Evolutionary conservation across 148 eudicot genomes (phyloP).

Genomic region (Rhododendron ovatum): DNA sequence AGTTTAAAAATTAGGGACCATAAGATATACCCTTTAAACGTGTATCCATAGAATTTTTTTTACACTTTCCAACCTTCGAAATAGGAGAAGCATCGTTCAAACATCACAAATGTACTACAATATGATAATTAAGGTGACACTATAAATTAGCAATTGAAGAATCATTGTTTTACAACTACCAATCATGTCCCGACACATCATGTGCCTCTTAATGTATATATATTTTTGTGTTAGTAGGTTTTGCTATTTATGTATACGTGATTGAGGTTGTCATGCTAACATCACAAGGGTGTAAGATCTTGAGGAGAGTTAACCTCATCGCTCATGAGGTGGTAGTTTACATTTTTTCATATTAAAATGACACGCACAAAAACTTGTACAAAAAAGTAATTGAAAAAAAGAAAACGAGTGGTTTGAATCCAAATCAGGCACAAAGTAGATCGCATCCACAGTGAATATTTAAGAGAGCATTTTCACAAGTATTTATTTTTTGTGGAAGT

Average conservation of each 20-base stretch:
- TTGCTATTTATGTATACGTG: not conserved
- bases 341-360: not conserved
- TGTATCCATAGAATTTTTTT: not conserved
- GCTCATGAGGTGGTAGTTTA: not conserved
- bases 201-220: not conserved
- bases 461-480: not conserved
- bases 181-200: not conserved
- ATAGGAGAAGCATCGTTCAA: not conserved
- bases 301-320: not conserved
- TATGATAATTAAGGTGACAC: not conserved
- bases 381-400: not conserved
- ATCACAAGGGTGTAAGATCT: not conserved
- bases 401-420: not conserved
- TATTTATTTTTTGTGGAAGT: not conserved
- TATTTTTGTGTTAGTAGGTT: not conserved
- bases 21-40: not conserved
- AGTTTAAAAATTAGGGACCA: not conserved
- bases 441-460: not conserved
- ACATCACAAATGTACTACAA: not conserved
- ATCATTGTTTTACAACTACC: not conserved
- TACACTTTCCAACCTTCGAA: not conserved
- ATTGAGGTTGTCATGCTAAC: not conserved
- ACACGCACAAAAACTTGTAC: not conserved
- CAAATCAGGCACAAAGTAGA: not conserved
- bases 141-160: not conserved